Evolutionary conservation across 1,284 basidiomycete species (phyloP), one percentile per base, ranked within the genome.

Genomic region (Macrocybe sp.): DNA sequence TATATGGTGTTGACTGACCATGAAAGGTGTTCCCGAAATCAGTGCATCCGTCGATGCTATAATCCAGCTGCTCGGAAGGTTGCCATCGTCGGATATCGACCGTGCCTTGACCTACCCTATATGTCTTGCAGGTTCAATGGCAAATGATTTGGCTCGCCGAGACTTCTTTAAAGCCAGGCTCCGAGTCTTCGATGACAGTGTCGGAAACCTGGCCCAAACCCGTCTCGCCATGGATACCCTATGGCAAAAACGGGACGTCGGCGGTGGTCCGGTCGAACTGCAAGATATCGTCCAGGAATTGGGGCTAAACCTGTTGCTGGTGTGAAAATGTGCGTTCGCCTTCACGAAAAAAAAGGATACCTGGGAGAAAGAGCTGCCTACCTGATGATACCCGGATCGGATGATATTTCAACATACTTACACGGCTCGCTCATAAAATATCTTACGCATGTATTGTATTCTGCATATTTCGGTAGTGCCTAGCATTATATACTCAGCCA

Each of bases 1-100:
- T 4, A 22, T 3, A 22, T 22, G 22, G 4, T 22, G 22, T 22
- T 22, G 22, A 22, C 22, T 22, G 22, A 22, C 22, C 22, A 10
- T 35, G 31, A 37, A 58, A 89, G 86, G 78, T 55, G 83, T 91
- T n/a, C 74, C 80, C 42, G 85, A 91, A 61, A 87, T 92, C 52
- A 64, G 61, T 42, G 66, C 70, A 39, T 77, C 77, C 8, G 76
- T 85, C 35, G 73, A 76, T 37, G 64, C 61, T 39, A 74, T 88
- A 50, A 63, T 77, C 39, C 74, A 75, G 45, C 64, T 77, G 30
- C 60, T 89, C 44, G 65, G 69, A 48, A 74, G 75, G 55, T 62
- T 88, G 45, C 74, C 74, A 11, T 64, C 75, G 39, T 79, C 81
- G 10, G 70, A 75, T 48, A 64, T 78, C 46, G 88, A 90, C 61